Evolutionary conservation across 805 yeast genomes (phyloP), one percentile per base, ranked within the genome.

Genomic region (Candida alai): DNA sequence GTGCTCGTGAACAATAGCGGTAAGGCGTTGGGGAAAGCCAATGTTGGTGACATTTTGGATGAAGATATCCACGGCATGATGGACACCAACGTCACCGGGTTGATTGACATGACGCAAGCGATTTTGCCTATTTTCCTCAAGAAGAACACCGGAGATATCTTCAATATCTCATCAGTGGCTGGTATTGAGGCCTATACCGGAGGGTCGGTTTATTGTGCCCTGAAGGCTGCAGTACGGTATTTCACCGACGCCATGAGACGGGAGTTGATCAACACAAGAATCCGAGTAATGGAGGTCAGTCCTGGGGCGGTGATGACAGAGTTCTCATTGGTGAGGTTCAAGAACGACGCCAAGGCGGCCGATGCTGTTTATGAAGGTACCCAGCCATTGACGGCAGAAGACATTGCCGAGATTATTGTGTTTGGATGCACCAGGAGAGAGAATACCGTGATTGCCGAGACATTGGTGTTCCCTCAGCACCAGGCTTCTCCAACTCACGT

Each of bases 271-370:
- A 48, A 46, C 42, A 61, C 68, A 12, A 47, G 43, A 14, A 58
- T 63, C 31, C 50, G 69, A 36, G 64, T 63, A 11, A 37, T 62
- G 42, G 68, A 62, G 47, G 60, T 62, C 15, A 64, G 58, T 38
- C 68, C 68, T 2, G 69, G 69, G 37, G 65, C 64, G 9, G 69
- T 63, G 3, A 53, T 52, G 38, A 62, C 69, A 17, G 69, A 63
- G 44, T 63, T 63, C 35, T 55, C 62, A 13, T 36, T 54, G 24
- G 64, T 62, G 24, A 51, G 69, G 32, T 55, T 49, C 42, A 40
- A 52, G 19, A 68, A 68, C 21, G 66, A 62, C 37, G 30, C 43
- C 30, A 44, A 45, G 5, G 41, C 47, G 10, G 67, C 68, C 16
- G 52, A 57, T 21, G 50, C 48, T 19, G 64, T 60, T 12, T 63